Evolutionary conservation across 352 stramenopile genomes (phyloP), one percentile per base, ranked within the genome.

Genomic region (Pythium oligandrum): DNA sequence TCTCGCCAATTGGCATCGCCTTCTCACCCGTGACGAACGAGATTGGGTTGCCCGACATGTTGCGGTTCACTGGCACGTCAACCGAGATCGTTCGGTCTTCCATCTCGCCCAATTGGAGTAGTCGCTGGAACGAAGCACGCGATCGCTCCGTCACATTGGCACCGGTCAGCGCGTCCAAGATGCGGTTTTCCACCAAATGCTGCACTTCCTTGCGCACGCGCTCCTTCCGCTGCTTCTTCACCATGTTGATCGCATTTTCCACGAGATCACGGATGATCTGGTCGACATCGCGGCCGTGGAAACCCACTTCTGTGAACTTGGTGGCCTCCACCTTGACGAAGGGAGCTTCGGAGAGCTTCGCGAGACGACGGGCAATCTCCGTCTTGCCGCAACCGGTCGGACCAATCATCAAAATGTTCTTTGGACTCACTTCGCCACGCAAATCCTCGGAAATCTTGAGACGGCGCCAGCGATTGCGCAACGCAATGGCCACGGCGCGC

Each of bases 401-500:
- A 4, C 97, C 97, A 57, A 99, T 98, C 96, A 99, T 98, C 36
- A 99, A 68, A 35, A 99, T 99, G 73, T 99, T 99, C 69, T 99
- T 98, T n/a, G 97, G 97, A 9, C 97, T 98, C 51, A 98, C 84
- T 53, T 97, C 88, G 3, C 78, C 63, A 6, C 82, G 85, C 52
- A 96, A 65, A 10, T 98, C 91, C 34, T 98, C 87, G 26, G 86
- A 74, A 39, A 99, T 87, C 63, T 98, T 97, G 55, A 95, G 85
- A 9, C 97, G 89, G 48, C 97, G 88, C 97, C 97, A 99, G 54
- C 97, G 86, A 71, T 99, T 99, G 66, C 97, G 86, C 71, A 99
- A 78, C 43, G 97, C 97, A 61, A 99, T 98, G 8, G 97, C 96
- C 2, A 99, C 96, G 2, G 97, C 96, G 57, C 92, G 80, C 73